phyloP scores from a whole-genome alignment of 148 eudicot species.

The Chenopodium suecicum region DNA sequence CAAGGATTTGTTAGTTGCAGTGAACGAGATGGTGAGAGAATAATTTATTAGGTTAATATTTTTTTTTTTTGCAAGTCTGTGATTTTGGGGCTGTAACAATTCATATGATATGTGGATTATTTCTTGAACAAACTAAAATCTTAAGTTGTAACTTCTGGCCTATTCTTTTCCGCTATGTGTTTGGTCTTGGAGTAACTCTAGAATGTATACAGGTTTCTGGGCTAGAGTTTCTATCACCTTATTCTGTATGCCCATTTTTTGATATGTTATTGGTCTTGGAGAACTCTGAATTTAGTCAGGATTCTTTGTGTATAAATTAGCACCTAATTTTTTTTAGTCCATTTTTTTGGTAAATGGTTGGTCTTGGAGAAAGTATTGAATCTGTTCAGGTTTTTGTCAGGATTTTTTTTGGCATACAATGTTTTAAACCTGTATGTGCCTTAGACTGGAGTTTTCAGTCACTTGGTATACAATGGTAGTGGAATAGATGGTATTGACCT shows the following conservation, averaged over 20 bases:
- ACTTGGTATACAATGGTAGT: neutral
- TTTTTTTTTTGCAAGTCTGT: neutral
- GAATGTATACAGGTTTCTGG: neutral
- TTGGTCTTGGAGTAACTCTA: neutral
- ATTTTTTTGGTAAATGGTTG: neutral
- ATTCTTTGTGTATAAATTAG: neutral
- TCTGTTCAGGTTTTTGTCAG: neutral
- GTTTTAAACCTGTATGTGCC: neutral
- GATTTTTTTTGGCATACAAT: neutral
- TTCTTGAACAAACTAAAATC: neutral
- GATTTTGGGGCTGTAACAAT: neutral
- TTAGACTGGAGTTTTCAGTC: neutral
- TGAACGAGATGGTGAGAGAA: slow-evolving; percentile 89
- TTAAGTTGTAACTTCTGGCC: neutral
- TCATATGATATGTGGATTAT: neutral
- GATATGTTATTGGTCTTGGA: neutral
- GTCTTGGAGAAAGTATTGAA: neutral
- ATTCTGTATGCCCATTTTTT: neutral
- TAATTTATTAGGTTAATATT: neutral
- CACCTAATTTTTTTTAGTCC: neutral
- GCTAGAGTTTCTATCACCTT: neutral
- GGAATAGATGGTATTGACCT: neutral
- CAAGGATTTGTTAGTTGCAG: slow-evolving; percentile 94
- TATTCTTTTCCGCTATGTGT: neutral
- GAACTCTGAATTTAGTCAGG: neutral